Evolutionary conservation across 2,329 filamentous ascomycete genomes (phyloP).

Genomic region (Macrophomina pseudophaseolina): DNA sequence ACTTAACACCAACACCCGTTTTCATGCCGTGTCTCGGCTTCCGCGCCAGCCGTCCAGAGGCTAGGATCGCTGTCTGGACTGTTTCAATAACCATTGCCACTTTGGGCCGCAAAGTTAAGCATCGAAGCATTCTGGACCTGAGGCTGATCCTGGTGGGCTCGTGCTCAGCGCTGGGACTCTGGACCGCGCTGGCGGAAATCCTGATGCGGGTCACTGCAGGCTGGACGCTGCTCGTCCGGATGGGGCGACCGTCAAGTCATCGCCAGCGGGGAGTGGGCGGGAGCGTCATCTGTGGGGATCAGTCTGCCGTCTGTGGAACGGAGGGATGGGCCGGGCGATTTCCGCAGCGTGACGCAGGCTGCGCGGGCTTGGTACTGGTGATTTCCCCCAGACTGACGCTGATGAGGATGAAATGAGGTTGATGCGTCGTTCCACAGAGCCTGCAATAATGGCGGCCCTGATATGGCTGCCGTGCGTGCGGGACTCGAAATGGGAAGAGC

Average conservation of each 20-base stretch:
- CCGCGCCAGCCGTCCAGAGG: not conserved
- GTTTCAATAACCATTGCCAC: not conserved
- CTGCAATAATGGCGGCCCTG: not conserved
- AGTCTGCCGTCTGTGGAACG: not conserved
- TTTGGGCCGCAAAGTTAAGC: not conserved
- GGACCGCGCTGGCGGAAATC: slow-evolving; percentile 4
- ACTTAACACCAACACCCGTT: not conserved
- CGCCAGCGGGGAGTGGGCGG: not conserved
- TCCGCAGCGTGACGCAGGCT: not conserved
- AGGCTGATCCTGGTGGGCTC: slow-evolving; percentile 16
- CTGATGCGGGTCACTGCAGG: not conserved
- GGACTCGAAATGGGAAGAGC: not conserved
- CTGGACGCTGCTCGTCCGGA: not conserved
- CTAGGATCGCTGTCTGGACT: slow-evolving; percentile 3
- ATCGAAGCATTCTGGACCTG: not conserved
- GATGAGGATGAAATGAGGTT: slow-evolving; percentile 7
- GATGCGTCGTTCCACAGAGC: slow-evolving; percentile 3
- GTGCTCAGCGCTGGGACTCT: slow-evolving; percentile 10
- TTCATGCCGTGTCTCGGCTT: slow-evolving; percentile 2
- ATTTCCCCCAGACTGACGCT: not conserved
- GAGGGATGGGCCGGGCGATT: not conserved
- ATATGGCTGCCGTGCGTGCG: slow-evolving; percentile 3
- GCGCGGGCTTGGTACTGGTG: not conserved
- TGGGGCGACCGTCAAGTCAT: not conserved
- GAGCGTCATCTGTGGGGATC: not conserved